Evolutionary conservation across 768 basidiomycete species (phyloP), one percentile per base, ranked within the genome.

Genomic region (Sporobolomyces pararoseus): DNA sequence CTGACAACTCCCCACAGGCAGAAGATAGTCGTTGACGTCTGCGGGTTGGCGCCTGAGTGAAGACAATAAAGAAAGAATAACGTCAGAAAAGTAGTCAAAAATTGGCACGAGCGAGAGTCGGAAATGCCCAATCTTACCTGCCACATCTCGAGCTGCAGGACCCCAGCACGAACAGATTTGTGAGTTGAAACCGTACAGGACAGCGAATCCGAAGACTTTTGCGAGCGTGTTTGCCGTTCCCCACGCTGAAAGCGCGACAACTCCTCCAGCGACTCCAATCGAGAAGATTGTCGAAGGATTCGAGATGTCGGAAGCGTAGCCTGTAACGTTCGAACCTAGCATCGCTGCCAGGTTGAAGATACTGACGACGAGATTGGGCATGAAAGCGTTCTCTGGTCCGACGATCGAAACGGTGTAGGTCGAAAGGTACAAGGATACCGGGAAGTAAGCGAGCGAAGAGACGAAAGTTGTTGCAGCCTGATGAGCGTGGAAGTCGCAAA

Each of bases 401-500:
- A 49, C 52, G 14, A 75, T 35, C 3, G 50, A 16, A 25, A 53
- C 29, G 25, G 71, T 29, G 66, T 70, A 75, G 16, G 58, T 72
- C 13, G 71, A 58, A 29, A 75, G 53, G 51, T 70, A 72, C 32
- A 70, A 32, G 13, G 71, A 62, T 2, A 68, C 63, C 9, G 74
- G 71, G 42, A 75, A 70, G 49, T 49, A 68, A 0, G 71, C 58
- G 16, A 75, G 44, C 2, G 51, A 55, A 12, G 55, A 60, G 17
- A 70, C 2, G 65, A 61, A 46, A 7, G 65, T 50, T 10, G 68
- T 72, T 3, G 32, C 16, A 1, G 57, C 31, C 70, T 71, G 62
- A n/a, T n/a, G n/a, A n/a, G n/a, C n/a, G n/a, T n/a, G n/a, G n/a
- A n/a, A n/a, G n/a, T n/a, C n/a, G n/a, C n/a, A n/a, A n/a, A n/a